Base-by-base conservation (phyloP, 495 filamentous ascomycete genomes). In the Polyplosphaeria fusca region DNA sequence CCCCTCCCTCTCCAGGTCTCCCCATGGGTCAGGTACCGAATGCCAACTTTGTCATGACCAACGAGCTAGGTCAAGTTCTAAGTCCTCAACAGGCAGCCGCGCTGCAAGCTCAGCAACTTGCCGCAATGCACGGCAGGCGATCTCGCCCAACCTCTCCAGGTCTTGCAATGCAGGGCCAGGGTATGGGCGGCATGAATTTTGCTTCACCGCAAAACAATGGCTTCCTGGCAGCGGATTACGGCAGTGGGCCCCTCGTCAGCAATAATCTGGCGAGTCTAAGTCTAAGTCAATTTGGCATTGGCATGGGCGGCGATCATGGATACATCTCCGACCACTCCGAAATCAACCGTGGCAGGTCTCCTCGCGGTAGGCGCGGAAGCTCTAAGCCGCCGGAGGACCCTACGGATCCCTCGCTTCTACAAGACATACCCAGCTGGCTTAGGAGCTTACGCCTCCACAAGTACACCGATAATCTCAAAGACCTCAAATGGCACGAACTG, bases 351-450 rank as follows among this genome's bases (percentile, higher is more conserved):
- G 94, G 94, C 44, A 84, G 93, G 39, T 96, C 91, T 51, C 94
- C 93, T 51, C 84, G 93, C 65, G 93, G 93, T 67, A 82, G 92
- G 49, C 82, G 93, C 65, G 93, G 94, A 60, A 96, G 86, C 74
- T 95, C 89, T 38, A 96, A 96, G 79, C 93, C 93, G 27, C 93
- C 93, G 37, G 93, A 98, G 76, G 93, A 98, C 67, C 93, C 93
- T 9, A 96, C 92, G 12, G 94, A 98, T 69, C 86, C 88, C 9
- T 82, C 77, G 40, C 82, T 98, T 60, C 77, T 98, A 70, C 89
- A 94, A 76, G 93, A 98, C 68, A 95, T 98, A 63, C 91, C 94
- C 60, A 85, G 82, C 70, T 98, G 93, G 93, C 78, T 98, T 68
- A 85, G 93, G 74, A 96, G 89, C 70, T 77, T 97, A 66, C 84